Evolutionary conservation across 257 asterid genomes (phyloP), one percentile per base, ranked within the genome.

Genomic region (Agastache rugosa): DNA sequence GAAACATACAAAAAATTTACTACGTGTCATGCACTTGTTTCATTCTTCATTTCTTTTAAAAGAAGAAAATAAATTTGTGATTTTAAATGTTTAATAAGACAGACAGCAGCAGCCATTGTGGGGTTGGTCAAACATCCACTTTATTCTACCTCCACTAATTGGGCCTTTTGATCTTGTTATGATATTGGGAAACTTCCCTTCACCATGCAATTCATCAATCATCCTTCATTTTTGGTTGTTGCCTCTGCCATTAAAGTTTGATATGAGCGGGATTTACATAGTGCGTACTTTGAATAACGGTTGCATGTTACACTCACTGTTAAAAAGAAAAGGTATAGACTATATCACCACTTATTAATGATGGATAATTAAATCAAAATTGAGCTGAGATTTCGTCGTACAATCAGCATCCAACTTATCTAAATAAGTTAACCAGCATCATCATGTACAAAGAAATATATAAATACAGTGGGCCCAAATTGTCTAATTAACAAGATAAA

Each of bases 81-180:
- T 25, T 55, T 23, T 34, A 11, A 64, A 31, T 31, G 37, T 4
- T 31, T 31, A 47, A 60, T 6, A 35, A 34, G 41, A 37, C 11
- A 39, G 12, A 39, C 44, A 39, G 44, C 44, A 81, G 83, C 83
- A 71, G 83, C 79, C 83, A 71, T 16, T 71, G 84, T 80, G 74
- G 87, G 84, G 74, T 55, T 60, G 61, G 84, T 79, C 82, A 79
- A 83, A 71, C 16, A 67, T 62, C 51, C 77, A 54, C 63, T 63
- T 81, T 73, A 68, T 73, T 22, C 53, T 50, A 12, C 59, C 66
- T 60, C 54, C 53, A 58, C 14, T 79, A 17, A 61, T 51, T 50
- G 7, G 53, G 15, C 19, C 23, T 41, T 63, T 39, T 50, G 7
- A 8, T 45, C 47, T 67, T 25, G 61, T 12, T 7, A 25, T 27